Percentiles rank a stretch among this genome's conserved stretches.
phyloP scores from a whole-genome alignment of 805 yeast species.

The Starmerella asiatica region DNA sequence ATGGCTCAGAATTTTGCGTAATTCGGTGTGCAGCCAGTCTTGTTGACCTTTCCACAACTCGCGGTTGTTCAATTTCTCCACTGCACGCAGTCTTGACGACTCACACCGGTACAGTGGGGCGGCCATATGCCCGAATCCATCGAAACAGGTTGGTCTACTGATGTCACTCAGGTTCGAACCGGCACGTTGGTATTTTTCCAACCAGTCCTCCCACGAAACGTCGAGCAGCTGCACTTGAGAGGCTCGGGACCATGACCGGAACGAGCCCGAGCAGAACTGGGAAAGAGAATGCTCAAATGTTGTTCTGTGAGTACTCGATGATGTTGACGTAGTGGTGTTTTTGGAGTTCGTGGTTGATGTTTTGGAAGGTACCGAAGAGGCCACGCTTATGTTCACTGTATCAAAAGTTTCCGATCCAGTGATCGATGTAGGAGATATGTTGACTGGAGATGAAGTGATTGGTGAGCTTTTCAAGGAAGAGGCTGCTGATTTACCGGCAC shows the following conservation, averaged over 20 bases:
- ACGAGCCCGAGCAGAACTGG: conserved; percentile 5
- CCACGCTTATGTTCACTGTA: too few species aligned
- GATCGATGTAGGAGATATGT: too few species aligned
- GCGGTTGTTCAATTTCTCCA: conserved; percentile 29
- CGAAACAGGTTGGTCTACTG: conserved; percentile 43
- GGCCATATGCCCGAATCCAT: conserved; percentile 35
- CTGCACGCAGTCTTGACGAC: conserved; percentile 32
- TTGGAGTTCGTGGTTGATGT: too few species aligned
- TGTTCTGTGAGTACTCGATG: background rate
- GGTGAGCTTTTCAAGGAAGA: too few species aligned
- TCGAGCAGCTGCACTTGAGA: conserved; percentile 11
- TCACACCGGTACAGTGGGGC: conserved; percentile 52
- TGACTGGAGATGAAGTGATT: too few species aligned
- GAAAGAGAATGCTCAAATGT: conserved; percentile 2
- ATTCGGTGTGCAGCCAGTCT: conserved; percentile 31
- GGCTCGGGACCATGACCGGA: background rate
- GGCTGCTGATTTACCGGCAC: too few species aligned
- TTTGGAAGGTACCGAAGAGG: too few species aligned
- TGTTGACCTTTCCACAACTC: conserved; percentile 38
- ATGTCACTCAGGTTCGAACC: conserved; percentile 26
- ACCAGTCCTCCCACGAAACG: conserved; percentile 21
- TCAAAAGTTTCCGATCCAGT: too few species aligned
- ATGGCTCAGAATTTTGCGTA: conserved; percentile 28
- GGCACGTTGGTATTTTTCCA: conserved; percentile 13
- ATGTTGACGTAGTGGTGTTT: background rate